A percentile compares a stretch with the other conserved stretches of the same genome.
phyloP scores from a whole-genome alignment of 2,329 filamentous ascomycete genomes.

The Fusarium proliferatum region DNA sequence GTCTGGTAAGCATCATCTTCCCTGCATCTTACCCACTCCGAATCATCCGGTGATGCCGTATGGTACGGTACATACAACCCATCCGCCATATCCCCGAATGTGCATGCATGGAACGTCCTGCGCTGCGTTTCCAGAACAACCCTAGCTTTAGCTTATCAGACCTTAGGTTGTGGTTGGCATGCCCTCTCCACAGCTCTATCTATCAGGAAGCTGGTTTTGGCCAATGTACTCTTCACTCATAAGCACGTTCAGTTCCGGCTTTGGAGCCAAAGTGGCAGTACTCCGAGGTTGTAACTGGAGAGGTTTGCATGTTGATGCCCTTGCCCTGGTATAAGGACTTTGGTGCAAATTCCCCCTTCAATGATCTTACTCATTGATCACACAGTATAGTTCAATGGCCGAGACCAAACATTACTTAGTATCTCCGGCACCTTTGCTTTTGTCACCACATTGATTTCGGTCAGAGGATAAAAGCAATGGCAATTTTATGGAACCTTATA shows the following conservation, averaged over 20 bases:
- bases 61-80: not conserved
- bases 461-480: not conserved
- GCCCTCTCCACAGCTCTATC: not conserved
- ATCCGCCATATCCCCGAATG: not conserved
- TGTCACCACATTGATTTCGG: rapidly evolving
- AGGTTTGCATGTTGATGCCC: no score
- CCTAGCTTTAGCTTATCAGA: not conserved
- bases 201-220: not conserved
- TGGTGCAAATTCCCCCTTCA: no score
- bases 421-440: no score
- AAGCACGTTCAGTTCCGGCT: not conserved
- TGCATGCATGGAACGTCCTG: not conserved
- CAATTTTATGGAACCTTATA: not conserved
- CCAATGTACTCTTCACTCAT: no score
- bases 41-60: not conserved
- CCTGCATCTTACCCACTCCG: not conserved
- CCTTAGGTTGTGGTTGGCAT: not conserved
- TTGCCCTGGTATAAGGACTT: no score
- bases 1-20: not conserved
- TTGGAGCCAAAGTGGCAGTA: not conserved
- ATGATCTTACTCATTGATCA: no score
- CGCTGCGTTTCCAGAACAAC: not conserved
- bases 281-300: not conserved
- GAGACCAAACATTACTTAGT: no score
- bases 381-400: no score